Base-by-base conservation (phyloP, 139 green algal genomes). In the Asterochloris sp. region DNA sequence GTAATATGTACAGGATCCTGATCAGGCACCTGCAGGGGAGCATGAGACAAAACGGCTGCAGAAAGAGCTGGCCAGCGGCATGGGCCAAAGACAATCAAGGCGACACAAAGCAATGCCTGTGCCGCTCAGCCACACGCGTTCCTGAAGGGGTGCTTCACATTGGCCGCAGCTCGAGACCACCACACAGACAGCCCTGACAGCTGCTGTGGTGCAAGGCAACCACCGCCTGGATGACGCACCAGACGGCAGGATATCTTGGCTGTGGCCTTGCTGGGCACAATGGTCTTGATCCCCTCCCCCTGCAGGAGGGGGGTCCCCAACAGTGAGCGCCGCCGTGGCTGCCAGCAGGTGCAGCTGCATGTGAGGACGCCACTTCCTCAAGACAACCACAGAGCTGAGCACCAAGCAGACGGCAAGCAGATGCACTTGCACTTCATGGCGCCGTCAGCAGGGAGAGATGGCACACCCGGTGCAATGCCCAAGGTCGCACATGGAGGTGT, bases 281-380 rank as follows among this genome's bases (percentile, higher is more conserved):
- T 87, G 15, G 92, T 96, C 85, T 96, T 96, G 77, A 96, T 90
- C 76, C 90, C 91, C 75, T 85, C 79, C 0, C 90, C 90, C 21
- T 54, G 38, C 38, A 54, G 68, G n/a, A 74, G 81, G 86, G 38
- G 38, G 38, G 38, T 54, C 38, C n/a, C n/a, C 38, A 54, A 13
- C 89, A 73, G 79, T 91, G 82, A 10, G 21, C 23, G 67, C 8
- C 21, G 67, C 23, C 67, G 67, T 23, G 1, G 67, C 21, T 8
- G 21, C 67, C 67, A 24, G 69, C 69, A 76, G 38, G 54, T 76
- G 69, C 21, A 17, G 69, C 17, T 76, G 69, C 69, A 76, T 27
- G 21, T 1, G 27, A 13, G 69, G 69, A 27, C 24, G 14, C 27
- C 24, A 24, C 12, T 75, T 11, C 14, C 27, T 28, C 69, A 75